These are phyloP conservation scores for Sophora flavescens DNA, from an alignment of 306 rosid species.

Conservation along the genomic window DNA sequence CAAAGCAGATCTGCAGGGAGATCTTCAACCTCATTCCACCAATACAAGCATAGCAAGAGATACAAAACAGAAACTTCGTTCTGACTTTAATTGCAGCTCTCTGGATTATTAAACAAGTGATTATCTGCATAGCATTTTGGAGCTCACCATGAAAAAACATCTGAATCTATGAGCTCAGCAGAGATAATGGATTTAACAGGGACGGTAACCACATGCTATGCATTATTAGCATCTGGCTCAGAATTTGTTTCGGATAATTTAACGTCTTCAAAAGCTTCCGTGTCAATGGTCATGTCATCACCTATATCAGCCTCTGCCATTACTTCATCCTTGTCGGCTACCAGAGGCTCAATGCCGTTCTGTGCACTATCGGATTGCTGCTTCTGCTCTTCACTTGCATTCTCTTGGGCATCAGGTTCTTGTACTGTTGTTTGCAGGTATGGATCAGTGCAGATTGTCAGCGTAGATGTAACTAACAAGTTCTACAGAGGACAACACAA, in stretches of 20 bases:
- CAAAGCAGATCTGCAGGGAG: constrained; percentile 34
- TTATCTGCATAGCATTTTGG: constrained; percentile 12
- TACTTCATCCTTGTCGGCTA: constrained; percentile 70
- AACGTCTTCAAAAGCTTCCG: constrained; percentile 66
- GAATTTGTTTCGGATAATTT: constrained; percentile 69
- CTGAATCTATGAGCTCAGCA: constrained; percentile 34
- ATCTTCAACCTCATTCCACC: constrained; percentile 36
- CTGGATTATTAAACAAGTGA: constrained; percentile 35
- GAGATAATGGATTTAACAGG: constrained; percentile 32
- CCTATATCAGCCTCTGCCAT: constrained; percentile 74
- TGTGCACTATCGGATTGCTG: constrained; percentile 49
- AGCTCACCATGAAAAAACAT: constrained; percentile 31
- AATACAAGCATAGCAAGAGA: constrained; percentile 41
- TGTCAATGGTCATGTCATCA: constrained; percentile 82
- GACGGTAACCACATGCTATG: constrained; percentile 43
- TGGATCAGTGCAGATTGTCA: constrained; percentile 63
- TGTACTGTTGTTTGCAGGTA: constrained; percentile 52
- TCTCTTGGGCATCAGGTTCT: constrained; percentile 56
- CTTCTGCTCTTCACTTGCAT: constrained; percentile 61
- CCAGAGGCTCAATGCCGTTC: constrained; percentile 70
- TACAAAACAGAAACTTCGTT: constrained; percentile 26
- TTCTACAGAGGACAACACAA: constrained; percentile 63
- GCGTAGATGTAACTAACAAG: constrained; percentile 84
- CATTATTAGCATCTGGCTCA: constrained; percentile 56
- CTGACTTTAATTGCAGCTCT: constrained; percentile 29